Evolutionary conservation across 768 basidiomycete species (phyloP).

Genomic region (Lactifluus rugatus): DNA sequence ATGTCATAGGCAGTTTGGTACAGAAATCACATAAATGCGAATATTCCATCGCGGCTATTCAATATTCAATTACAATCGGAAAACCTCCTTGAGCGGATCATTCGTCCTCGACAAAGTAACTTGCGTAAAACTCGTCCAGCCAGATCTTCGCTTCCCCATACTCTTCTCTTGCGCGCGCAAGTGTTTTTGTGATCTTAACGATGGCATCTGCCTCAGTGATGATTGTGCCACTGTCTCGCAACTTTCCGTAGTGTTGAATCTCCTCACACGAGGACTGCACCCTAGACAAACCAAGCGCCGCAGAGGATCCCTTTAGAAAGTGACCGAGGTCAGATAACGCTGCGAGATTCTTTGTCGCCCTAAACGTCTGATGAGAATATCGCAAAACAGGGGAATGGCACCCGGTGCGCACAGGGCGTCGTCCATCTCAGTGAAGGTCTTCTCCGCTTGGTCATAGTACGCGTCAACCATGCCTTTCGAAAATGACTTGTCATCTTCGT

Average conservation of each 20-base stretch:
- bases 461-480: constrained; percentile 66
- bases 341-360: constrained; percentile 44
- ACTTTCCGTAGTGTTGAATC: constrained; percentile 67
- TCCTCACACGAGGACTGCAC: constrained; percentile 82
- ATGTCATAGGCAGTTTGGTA: background rate
- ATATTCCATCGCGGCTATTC: background rate
- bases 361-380: constrained; percentile 36
- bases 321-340: constrained; percentile 74
- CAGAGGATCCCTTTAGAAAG: constrained; percentile 96
- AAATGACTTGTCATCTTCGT: constrained; percentile 79
- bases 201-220: constrained; percentile 7
- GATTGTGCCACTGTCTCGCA: background rate
- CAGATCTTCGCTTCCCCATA: constrained; percentile 10
- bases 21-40: background rate
- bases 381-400: background rate
- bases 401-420: constrained; percentile 20
- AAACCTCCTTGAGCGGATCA: background rate
- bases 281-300: constrained; percentile 74
- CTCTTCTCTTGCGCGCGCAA: constrained; percentile 10
- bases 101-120: background rate
- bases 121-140: constrained; percentile 8
- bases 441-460: constrained; percentile 71
- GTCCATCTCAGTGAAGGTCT: constrained; percentile 75
- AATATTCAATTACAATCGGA: background rate
- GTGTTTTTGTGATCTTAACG: constrained; percentile 7